Evolutionary conservation across 495 filamentous ascomycete species (phyloP), one percentile per base, ranked within the genome.

Genomic region (Penicillium odoratum): DNA sequence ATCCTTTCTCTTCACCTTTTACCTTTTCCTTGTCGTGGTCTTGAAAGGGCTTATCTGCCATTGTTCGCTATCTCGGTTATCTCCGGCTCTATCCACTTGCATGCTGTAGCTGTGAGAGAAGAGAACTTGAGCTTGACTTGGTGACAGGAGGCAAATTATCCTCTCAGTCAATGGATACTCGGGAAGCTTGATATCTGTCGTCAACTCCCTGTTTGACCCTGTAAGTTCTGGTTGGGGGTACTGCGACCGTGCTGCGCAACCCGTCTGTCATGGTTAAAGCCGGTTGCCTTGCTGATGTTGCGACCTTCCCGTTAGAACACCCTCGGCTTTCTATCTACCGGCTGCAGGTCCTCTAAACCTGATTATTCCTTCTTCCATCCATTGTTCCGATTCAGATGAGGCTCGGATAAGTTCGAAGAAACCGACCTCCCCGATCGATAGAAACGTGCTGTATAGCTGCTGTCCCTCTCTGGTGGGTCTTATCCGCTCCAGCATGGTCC

Each of bases 41-140:
- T 33, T 25, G 53, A 15, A 50, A 66, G 67, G 65, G 65, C 66
- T 65, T 55, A 53, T 47, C 26, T 28, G 44, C 69, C 69, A 74
- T 74, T 71, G 67, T 50, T 49, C 63, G 60, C 59, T 55, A 62
- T 63, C 63, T 72, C 73, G 71, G 71, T 65, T 75, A 73, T 73
- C 69, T 74, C 68, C 67, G 69, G 69, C 62, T 63, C 29, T 60
- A 66, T 63, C 65, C 64, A 68, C 60, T 42, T 56, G 46, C 63
- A 56, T 57, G 54, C 55, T 55, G 53, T 53, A 46, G 53, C 31
- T 46, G 34, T 25, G n/a, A 48, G n/a, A n/a, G 16, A 21, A 25
- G 18, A 26, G 18, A 51, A 11, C n/a, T 40, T 10, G 16, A 53
- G 38, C 38, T 40, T 40, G 38, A 40, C 38, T 30, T 43, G 29